phyloP scores from a whole-genome alignment of 176 grass and related monocot species.

The Microstegium vimineum region DNA sequence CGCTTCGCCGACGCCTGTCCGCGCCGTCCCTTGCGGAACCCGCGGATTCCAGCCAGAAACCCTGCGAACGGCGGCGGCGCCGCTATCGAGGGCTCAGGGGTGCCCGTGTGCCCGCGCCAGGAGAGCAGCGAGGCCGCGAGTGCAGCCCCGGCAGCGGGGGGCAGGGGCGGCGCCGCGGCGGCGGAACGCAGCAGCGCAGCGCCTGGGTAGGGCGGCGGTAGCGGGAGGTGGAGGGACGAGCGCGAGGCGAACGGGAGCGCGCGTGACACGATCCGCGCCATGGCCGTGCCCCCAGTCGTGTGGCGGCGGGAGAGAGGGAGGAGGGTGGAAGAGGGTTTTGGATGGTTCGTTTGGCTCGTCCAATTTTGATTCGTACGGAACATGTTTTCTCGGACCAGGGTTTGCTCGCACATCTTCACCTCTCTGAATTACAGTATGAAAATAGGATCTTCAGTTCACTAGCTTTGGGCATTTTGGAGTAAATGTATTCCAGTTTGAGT shows the following conservation, averaged over 20 bases:
- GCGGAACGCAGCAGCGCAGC: constrained; percentile 22
- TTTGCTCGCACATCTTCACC: not conserved
- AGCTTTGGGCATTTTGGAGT: not conserved
- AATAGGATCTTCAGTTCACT: not conserved
- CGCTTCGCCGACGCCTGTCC: constrained; percentile 55
- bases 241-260: constrained; percentile 59
- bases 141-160: constrained; percentile 3
- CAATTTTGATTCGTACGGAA: not conserved
- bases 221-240: constrained; percentile 23
- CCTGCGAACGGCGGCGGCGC: constrained; percentile 32
- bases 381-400: not conserved
- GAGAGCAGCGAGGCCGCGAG: constrained; percentile 24
- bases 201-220: not conserved
- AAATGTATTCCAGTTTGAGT: not conserved
- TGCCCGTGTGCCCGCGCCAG: constrained; percentile 40
- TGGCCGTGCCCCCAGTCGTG: constrained; percentile 23
- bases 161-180: not conserved
- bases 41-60: constrained; percentile 45
- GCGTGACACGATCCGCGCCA: constrained; percentile 76
- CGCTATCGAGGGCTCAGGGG: constrained; percentile 13
- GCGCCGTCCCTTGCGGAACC: constrained; percentile 52
- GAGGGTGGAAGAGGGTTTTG: not conserved
- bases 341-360: not conserved
- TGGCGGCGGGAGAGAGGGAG: constrained; percentile 22
- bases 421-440: not conserved